phyloP scores from a whole-genome alignment of 257 asterid species.

The Jasminum sambac region DNA sequence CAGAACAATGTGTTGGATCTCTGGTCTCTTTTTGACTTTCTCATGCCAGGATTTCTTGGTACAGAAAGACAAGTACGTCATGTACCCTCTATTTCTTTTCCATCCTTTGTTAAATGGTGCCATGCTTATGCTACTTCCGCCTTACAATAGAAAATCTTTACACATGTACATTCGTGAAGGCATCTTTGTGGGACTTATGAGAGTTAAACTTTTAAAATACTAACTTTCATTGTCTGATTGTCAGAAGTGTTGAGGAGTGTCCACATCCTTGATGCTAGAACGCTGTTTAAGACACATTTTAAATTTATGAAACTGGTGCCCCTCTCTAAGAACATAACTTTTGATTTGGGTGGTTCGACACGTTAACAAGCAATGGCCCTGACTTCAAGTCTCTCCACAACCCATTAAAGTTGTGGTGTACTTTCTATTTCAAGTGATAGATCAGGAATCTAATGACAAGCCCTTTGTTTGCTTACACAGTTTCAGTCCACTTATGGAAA shows the following conservation, averaged over 20 bases:
- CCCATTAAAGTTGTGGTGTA: background rate
- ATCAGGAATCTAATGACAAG: slow-evolving; percentile 15
- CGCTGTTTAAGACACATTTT: background rate
- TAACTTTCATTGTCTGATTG: slow-evolving; percentile 9
- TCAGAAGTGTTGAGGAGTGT: background rate
- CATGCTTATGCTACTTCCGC: background rate
- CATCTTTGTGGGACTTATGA: background rate
- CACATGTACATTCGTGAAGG: background rate
- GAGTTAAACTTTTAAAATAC: background rate
- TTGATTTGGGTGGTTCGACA: background rate
- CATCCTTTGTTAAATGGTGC: background rate
- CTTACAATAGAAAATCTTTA: background rate
- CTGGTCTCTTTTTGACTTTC: slow-evolving; percentile 99
- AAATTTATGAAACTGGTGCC: background rate
- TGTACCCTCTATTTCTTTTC: slow-evolving; percentile 19
- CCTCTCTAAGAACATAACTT: background rate
- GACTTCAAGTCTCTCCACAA: background rate
- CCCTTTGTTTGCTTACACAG: slow-evolving; percentile 46
- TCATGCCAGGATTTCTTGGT: slow-evolving; percentile 99
- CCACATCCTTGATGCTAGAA: slow-evolving; percentile 5
- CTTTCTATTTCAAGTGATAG: background rate
- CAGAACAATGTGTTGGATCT: slow-evolving; percentile 98
- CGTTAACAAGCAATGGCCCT: background rate
- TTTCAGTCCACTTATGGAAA: slow-evolving; percentile 96
- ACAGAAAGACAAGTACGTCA: slow-evolving; percentile 95